These are phyloP conservation scores for Crepidotus variabilis DNA, from an alignment of 768 basidiomycete genomes.

Conservation along the genomic window DNA sequence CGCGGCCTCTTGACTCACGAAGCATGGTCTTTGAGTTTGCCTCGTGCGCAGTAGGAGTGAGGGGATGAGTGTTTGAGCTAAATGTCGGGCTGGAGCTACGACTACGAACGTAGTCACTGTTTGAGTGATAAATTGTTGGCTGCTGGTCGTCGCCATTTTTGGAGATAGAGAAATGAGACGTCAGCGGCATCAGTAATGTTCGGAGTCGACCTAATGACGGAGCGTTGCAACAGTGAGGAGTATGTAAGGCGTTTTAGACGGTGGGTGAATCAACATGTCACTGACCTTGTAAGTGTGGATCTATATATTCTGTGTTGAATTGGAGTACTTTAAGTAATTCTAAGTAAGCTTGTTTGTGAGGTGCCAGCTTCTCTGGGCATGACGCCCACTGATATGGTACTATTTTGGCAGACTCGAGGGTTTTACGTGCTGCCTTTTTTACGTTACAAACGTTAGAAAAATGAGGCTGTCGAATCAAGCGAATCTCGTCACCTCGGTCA, in stretches of 20 bases:
- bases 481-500: constrained; percentile 43
- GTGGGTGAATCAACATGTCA: constrained; percentile 1
- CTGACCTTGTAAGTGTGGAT: constrained; percentile 31
- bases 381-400: constrained; percentile 42
- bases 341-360: constrained; percentile 47
- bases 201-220: constrained; percentile 25
- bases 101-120: background rate
- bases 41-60: background rate
- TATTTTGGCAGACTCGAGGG: constrained; percentile 38
- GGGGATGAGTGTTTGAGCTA: too few relatives aligned
- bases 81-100: background rate
- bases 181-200: constrained; percentile 32
- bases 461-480: constrained; percentile 9
- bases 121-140: background rate
- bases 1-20: background rate
- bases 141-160: constrained; percentile 15
- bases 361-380: constrained; percentile 34
- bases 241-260: constrained; percentile 2
- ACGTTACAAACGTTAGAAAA: constrained; percentile 3
- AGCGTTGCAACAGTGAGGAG: background rate
- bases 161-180: constrained; percentile 23
- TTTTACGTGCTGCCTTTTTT: constrained; percentile 42
- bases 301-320: constrained; percentile 28
- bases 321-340: constrained; percentile 40
- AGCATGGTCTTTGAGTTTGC: background rate